Evolutionary conservation across 1,284 basidiomycete species (phyloP).

Genomic region (Dichomitus squalens): DNA sequence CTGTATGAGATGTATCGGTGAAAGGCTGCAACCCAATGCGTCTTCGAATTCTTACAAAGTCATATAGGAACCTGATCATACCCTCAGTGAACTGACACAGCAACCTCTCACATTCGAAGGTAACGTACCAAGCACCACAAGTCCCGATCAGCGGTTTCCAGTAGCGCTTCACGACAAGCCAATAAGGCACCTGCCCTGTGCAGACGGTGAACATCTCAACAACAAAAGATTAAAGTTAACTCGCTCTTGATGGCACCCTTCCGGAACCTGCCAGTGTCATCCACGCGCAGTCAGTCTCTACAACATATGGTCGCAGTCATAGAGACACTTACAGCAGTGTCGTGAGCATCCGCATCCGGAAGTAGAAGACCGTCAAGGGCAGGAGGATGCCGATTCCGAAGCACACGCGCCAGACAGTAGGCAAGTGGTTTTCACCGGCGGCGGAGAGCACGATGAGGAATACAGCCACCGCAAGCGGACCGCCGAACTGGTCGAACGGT

Average conservation of each 20-base stretch:
- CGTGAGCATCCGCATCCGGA: constrained; percentile 74
- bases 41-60: constrained; percentile 50
- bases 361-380: constrained; percentile 71
- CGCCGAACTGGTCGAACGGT: constrained; percentile 54
- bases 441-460: constrained; percentile 75
- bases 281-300: constrained; percentile 1
- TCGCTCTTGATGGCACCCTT: constrained; percentile 66
- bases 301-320: constrained; percentile 1
- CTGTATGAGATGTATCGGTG: constrained; percentile 29
- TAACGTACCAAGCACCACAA: constrained; percentile 64
- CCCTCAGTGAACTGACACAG: constrained; percentile 9
- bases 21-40: background rate
- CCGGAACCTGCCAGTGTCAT: constrained; percentile 37
- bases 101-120: background rate
- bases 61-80: constrained; percentile 66
- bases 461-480: constrained; percentile 68
- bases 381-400: constrained; percentile 74
- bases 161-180: constrained; percentile 64
- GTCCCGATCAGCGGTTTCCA: constrained; percentile 74
- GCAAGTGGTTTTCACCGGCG: constrained; percentile 63
- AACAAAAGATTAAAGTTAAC: constrained; percentile 21
- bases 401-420: constrained; percentile 77
- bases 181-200: constrained; percentile 62
- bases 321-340: constrained; percentile 50
- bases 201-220: constrained; percentile 1